Base-by-base conservation (phyloP, 768 basidiomycete species). In the Leccinum fibrillosum region DNA sequence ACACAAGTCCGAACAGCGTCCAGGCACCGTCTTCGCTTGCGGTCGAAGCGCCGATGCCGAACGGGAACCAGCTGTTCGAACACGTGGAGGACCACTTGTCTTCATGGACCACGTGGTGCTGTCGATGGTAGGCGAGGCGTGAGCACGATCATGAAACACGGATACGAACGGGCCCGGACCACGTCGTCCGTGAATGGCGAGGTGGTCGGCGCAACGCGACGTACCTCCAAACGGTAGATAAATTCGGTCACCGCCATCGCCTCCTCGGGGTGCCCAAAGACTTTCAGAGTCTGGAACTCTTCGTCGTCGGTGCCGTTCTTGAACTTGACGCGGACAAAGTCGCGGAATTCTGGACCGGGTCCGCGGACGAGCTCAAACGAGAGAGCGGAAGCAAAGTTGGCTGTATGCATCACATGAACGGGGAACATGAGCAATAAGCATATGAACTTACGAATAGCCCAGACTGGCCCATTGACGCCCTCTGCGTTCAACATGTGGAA, bases 251-350 rank as follows among this genome's bases (percentile, higher is more conserved):
- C 79, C 39, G 88, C 87, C 55, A 92, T 84, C 5, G n/a, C 13
- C 63, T 88, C 84, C 57, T 82, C 82, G 49, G 82, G 76, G 74
- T 88, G 84, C 42, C 81, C 86, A 69, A 91, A 91, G 69, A 86
- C 82, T 62, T 86, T 83, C 64, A 89, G 66, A 32, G 84, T 84
- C 54, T 80, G 70, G 77, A 88, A 89, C 62, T 76, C 75, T 49
- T 73, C 75, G 44, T 77, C 64, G 15, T 66, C 49, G 19, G 90
- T 90, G 32, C 90, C 89, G 69, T 92, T 92, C 80, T 84, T 87
- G 82, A 90, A 90, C 72, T 82, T 86, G 82, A 91, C 79, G 60
- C 89, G 86, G 62, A 92, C 77, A 77, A 90, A 90, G 75, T 90
- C 88, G 49, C 88, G 85, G 65, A 82, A 76, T 60, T 90, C 88